Conservation (phyloP, 2,329 filamentous ascomycete genomes). For the Trichoderma cornu-damae region DNA sequence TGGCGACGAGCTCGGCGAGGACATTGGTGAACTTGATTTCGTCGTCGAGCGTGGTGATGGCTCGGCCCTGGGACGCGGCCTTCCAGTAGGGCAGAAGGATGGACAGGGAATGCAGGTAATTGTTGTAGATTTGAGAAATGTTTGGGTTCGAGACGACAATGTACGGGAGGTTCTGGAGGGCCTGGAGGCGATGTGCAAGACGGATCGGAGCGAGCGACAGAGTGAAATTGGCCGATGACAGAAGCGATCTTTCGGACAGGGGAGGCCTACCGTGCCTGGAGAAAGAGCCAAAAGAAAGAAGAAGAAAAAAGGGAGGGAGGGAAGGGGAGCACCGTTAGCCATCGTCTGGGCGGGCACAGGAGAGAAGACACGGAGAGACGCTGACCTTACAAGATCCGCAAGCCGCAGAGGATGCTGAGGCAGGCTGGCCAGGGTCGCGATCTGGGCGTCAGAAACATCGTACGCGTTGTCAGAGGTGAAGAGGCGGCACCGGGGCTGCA, state of each 20-base stretch:
- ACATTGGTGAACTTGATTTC: slow-evolving; percentile 89
- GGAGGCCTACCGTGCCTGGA: slow-evolving; percentile 72
- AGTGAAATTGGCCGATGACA: slow-evolving; percentile 92
- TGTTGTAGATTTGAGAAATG: slow-evolving; percentile 89
- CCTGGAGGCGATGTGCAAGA: slow-evolving; percentile 88
- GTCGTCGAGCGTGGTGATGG: slow-evolving; percentile 64
- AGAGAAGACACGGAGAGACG: background rate
- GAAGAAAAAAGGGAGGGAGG: too few species aligned
- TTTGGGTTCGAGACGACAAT: slow-evolving; percentile 98
- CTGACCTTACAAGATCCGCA: slow-evolving; percentile 78
- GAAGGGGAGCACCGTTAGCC: too few species aligned
- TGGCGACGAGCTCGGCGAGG: slow-evolving; percentile 90
- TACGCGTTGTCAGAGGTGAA: slow-evolving; percentile 21
- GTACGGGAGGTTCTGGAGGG: slow-evolving; percentile 87
- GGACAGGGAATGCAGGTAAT: slow-evolving; percentile 89
- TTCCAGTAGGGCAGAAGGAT: slow-evolving; percentile 75
- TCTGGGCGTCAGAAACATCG: slow-evolving; percentile 63
- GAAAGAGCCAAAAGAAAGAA: too few species aligned
- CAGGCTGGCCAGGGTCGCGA: slow-evolving; percentile 70
- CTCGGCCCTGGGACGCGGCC: slow-evolving; percentile 41
- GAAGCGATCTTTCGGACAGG: slow-evolving; percentile 70
- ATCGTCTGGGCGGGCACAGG: background rate
- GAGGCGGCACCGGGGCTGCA: slow-evolving; percentile 15
- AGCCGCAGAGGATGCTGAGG: slow-evolving; percentile 78
- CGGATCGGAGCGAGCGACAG: slow-evolving; percentile 86